Percentiles rank a stretch among this genome's conserved stretches.
These are phyloP conservation scores for Vachellia collinsii DNA, from an alignment of 306 rosid genomes.

Conservation along the genomic window DNA sequence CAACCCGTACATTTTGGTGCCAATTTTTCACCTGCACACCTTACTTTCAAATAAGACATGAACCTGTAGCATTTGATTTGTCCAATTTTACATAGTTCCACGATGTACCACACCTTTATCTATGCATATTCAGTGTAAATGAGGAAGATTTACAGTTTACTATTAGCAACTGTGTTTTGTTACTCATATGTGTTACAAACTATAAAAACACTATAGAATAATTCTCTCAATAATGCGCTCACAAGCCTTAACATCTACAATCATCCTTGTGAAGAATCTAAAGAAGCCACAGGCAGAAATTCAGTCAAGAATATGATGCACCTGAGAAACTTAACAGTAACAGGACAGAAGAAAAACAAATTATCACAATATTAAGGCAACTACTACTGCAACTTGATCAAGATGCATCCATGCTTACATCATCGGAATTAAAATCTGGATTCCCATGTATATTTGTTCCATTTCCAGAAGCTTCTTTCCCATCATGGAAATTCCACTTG, in stretches of 20 bases:
- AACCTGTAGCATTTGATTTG: slow-evolving; percentile 14
- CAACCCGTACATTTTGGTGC: slow-evolving; percentile 7
- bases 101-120: background rate
- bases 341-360: slow-evolving; percentile 4
- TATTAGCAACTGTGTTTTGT: slow-evolving; percentile 6
- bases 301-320: slow-evolving; percentile 7
- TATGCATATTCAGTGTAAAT: slow-evolving; percentile 7
- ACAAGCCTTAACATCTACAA: background rate
- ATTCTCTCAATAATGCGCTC: slow-evolving; percentile 7
- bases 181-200: slow-evolving; percentile 27
- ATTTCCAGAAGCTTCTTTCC: slow-evolving; percentile 67
- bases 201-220: background rate
- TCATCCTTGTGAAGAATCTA: slow-evolving; percentile 15
- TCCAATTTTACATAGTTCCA: slow-evolving; percentile 30
- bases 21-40: slow-evolving; percentile 10
- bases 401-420: slow-evolving; percentile 60
- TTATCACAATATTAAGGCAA: slow-evolving; percentile 7
- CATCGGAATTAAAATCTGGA: slow-evolving; percentile 63
- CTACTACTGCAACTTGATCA: background rate
- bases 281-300: slow-evolving; percentile 28
- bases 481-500: slow-evolving; percentile 62
- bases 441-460: slow-evolving; percentile 66
- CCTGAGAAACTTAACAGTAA: background rate
- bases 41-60: background rate
- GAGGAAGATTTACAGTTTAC: slow-evolving; percentile 9